Evolutionary conservation across 805 yeast species (phyloP).

Genomic region (Wickerhamiella brachini): DNA sequence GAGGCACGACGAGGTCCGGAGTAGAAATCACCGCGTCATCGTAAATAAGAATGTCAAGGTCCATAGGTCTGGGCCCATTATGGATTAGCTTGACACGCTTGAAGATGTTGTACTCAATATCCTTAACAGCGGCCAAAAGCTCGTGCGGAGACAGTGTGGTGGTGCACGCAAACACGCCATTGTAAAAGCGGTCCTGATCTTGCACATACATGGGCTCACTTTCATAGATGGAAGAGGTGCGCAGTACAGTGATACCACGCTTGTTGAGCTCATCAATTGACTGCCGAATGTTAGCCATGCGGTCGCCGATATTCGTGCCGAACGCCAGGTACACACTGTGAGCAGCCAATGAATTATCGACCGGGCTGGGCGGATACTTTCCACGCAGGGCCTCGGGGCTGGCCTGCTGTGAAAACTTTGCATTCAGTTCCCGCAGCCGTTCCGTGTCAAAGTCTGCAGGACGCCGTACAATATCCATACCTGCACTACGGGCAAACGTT

Average conservation of each 20-base stretch:
- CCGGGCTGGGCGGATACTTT: constrained; percentile 14
- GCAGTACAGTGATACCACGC: constrained; percentile 33
- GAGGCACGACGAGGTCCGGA: constrained; percentile 62
- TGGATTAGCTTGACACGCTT: constrained; percentile 63
- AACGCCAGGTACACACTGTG: constrained; percentile 68
- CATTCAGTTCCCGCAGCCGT: neutral
- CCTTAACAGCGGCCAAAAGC: constrained; percentile 47
- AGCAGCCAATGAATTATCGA: constrained; percentile 2
- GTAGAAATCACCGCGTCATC: constrained; percentile 43
- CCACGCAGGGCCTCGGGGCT: neutral
- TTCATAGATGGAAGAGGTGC: constrained; percentile 66
- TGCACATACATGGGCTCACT: constrained; percentile 86
- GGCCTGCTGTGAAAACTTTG: neutral
- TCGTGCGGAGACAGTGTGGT: constrained; percentile 54
- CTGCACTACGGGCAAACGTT: constrained; percentile 77
- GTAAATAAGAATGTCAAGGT: constrained; percentile 71
- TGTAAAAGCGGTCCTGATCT: constrained; percentile 69
- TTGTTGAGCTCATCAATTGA: constrained; percentile 39
- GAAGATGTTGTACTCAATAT: constrained; percentile 61
- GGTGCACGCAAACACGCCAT: constrained; percentile 62
- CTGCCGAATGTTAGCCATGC: constrained; percentile 40
- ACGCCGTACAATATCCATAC: constrained; percentile 54
- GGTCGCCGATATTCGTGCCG: constrained; percentile 79
- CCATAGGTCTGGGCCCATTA: constrained; percentile 88
- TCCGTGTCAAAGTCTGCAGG: constrained; percentile 26